These are phyloP conservation scores for Pseudomassariella vexata DNA, from an alignment of 2,329 filamentous ascomycete genomes.

Conservation along the genomic window DNA sequence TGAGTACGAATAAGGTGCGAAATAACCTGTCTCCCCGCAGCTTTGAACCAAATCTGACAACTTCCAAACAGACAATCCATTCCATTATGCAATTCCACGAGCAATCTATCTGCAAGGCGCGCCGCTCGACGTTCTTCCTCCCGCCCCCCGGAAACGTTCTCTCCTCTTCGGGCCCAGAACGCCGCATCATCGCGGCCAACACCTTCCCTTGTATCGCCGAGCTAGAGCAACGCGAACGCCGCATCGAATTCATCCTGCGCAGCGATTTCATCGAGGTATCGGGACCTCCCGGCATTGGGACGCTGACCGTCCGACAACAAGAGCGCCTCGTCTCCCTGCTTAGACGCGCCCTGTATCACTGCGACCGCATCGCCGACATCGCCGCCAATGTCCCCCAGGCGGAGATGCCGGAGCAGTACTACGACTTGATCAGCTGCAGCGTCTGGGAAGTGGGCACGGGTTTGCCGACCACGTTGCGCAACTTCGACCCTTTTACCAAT, in stretches of 20 bases:
- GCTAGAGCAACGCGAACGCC: constrained; percentile 15
- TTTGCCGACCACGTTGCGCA: not conserved
- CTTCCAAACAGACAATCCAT: constrained; percentile 7
- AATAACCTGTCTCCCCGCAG: too few species aligned
- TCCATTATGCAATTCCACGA: constrained; percentile 10
- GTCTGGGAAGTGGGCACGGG: constrained; percentile 1
- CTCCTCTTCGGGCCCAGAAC: constrained; percentile 12
- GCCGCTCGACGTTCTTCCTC: constrained; percentile 2
- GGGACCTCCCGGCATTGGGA: constrained; percentile 9
- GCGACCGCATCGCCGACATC: constrained; percentile 21
- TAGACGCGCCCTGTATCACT: constrained; percentile 15
- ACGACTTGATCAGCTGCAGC: constrained; percentile 1
- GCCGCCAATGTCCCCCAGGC: constrained; percentile 12
- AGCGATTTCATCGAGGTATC: constrained; percentile 7
- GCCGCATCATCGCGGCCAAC: constrained; percentile 7
- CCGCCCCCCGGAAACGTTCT: constrained; percentile 13
- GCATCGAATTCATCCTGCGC: constrained; percentile 11
- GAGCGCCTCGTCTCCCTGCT: constrained; percentile 7
- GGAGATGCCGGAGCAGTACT: constrained; percentile 1
- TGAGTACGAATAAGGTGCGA: constrained; percentile 17
- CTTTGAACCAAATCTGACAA: too few species aligned
- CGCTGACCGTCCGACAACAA: constrained; percentile 6
- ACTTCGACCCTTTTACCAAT: constrained; percentile 12
- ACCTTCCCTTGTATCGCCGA: constrained; percentile 14
- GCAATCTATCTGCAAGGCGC: constrained; percentile 12